Base-by-base conservation (phyloP, 1,284 basidiomycete species). In the Trichosporon sp. region DNA sequence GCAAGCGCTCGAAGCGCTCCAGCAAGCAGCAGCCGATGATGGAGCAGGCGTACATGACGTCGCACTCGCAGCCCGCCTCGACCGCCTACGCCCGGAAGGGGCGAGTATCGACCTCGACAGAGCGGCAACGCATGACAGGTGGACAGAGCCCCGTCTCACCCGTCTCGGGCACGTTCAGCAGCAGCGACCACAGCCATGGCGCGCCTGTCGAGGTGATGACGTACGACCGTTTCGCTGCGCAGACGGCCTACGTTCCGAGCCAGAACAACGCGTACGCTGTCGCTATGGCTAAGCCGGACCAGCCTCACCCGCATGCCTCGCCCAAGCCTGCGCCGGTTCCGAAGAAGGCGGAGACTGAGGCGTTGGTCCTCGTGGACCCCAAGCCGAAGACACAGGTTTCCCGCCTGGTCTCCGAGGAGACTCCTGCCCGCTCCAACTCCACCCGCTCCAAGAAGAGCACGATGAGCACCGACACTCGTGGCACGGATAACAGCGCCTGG, bases 21-120 rank as follows among this genome's bases (percentile, higher is more conserved):
- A 26, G 51, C 51, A 54, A 26, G 19, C 51, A 63, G 59, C 59
- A 63, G 59, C 59, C 59, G 32, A 63, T 63, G 59, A 32, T 37
- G 59, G 59, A 63, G 59, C 19, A 63, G 59, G 59, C 59, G 59
- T 63, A 63, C 59, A 35, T 32, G 14, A 63, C 31, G 31, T 8
- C 12, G 14, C 12, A 14, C 12, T 35, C 16, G 32, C 59, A 63
- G 32, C 59, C 59, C 4, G 32, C 31, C 31, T 35, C 56, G 56
- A 19, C 26, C 14, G 59, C 59, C 14, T 63, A 32, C 31, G 31
- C 59, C 16, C 59, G 59, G 7, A 54, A 54, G 51, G 32, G 59
- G 8, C 59, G 16, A 1, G 32, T 63, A 2, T 63, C 59, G 32
- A 63, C 51, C 21, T 26, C 51, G 51, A 54, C 51, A 19, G 51